These are phyloP conservation scores for Naganishia cerealis DNA, from an alignment of 1,284 basidiomycete species.

Conservation along the genomic window DNA sequence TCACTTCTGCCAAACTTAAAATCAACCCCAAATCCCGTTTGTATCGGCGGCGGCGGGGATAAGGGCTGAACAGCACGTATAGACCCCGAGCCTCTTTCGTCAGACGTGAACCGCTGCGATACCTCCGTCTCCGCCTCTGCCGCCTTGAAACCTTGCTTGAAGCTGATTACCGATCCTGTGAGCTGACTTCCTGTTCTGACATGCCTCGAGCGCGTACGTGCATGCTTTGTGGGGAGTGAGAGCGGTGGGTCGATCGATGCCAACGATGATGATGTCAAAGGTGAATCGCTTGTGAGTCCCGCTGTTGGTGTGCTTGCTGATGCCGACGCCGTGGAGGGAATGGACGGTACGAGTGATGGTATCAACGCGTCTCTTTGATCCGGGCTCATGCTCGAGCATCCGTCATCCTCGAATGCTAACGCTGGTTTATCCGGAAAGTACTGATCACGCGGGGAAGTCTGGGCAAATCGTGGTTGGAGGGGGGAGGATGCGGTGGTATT, in stretches of 20 bases:
- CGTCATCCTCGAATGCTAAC: neutral
- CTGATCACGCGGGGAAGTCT: neutral
- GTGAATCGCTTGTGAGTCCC: neutral
- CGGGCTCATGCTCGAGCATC: neutral
- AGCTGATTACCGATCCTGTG: too few relatives aligned
- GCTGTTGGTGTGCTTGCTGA: neutral
- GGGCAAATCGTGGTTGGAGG: neutral
- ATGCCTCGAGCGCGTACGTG: constrained; percentile 10
- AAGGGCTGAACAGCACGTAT: constrained; percentile 15
- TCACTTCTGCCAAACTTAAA: neutral
- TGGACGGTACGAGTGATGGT: neutral
- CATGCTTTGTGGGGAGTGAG: neutral
- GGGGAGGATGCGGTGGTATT: neutral
- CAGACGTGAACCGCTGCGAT: too few relatives aligned
- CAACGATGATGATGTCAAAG: neutral
- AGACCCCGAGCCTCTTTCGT: neutral
- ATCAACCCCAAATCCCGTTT: neutral
- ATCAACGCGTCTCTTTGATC: too few relatives aligned
- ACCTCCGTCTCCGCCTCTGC: too few relatives aligned
- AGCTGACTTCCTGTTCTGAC: neutral
- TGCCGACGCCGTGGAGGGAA: neutral
- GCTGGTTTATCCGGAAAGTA: neutral
- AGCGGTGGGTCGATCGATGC: neutral
- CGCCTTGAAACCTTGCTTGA: too few relatives aligned
- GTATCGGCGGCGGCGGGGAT: neutral